Evolutionary conservation across 306 rosid species (phyloP).

Genomic region (Oemleria cerasiformis): DNA sequence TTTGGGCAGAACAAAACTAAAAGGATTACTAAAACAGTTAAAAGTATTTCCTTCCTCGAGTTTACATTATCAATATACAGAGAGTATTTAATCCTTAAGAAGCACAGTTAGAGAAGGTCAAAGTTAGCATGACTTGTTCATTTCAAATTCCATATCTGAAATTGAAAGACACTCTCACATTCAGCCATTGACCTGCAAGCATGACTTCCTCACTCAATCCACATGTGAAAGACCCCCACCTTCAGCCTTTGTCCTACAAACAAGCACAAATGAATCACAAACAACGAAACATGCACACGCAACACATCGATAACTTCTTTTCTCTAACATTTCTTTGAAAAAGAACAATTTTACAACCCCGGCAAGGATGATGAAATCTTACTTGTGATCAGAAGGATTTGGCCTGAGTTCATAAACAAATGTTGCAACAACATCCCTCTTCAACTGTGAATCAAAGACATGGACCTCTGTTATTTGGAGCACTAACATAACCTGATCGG

Average conservation of each 20-base stretch:
- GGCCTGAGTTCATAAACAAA: slow-evolving; percentile 90
- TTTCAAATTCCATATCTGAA: neutral
- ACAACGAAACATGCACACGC: neutral
- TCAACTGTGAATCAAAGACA: slow-evolving; percentile 50
- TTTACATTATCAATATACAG: neutral
- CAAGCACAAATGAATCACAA: slow-evolving; percentile 2
- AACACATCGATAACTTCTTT: neutral
- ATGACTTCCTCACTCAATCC: slow-evolving; percentile 40
- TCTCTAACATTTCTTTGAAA: neutral
- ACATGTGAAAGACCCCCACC: slow-evolving; percentile 79
- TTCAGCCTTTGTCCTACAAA: slow-evolving; percentile 74
- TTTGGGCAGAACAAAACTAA: no score
- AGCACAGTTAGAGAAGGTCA: neutral
- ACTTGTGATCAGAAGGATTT: slow-evolving; percentile 99
- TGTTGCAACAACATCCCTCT: slow-evolving; percentile 86
- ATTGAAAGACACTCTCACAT: no score
- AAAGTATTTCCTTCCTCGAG: neutral
- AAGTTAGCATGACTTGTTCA: neutral
- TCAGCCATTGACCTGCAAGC: neutral
- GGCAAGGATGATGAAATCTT: slow-evolving; percentile 27
- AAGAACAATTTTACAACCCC: neutral
- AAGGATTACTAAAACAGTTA: neutral
- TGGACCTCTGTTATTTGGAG: slow-evolving; percentile 10
- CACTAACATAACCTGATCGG: slow-evolving; percentile 9
- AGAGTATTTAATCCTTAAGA: neutral